A percentile compares a stretch with the other conserved stretches of the same genome.
Evolutionary conservation across 768 basidiomycete species (phyloP).

Genomic region (Amanita exitialis): DNA sequence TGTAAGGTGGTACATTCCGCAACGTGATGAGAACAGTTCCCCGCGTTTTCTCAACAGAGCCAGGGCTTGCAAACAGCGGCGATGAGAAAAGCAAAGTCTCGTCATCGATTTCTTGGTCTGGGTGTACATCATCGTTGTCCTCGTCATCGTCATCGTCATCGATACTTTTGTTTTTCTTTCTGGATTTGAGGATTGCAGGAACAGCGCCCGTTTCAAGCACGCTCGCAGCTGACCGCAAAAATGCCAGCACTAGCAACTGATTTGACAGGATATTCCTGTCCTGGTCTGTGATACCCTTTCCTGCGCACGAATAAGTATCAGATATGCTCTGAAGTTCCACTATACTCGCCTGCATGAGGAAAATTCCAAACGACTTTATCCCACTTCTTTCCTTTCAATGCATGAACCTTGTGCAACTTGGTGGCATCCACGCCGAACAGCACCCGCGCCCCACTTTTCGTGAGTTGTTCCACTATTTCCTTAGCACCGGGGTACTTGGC

Average conservation of each 20-base stretch:
- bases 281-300: conserved; percentile 87
- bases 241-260: conserved; percentile 73
- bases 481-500: conserved; percentile 73
- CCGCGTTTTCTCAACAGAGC: conserved; percentile 20
- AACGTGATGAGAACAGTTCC: conserved; percentile 84
- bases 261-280: conserved; percentile 89
- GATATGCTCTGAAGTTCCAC: background rate
- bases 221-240: conserved; percentile 63
- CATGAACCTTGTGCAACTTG: conserved; percentile 46
- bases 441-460: conserved; percentile 53
- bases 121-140: conserved; percentile 20
- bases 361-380: conserved; percentile 92
- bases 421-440: conserved; percentile 84
- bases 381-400: conserved; percentile 55
- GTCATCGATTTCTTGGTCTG: background rate
- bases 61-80: background rate
- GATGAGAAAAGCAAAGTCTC: background rate
- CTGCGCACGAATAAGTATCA: conserved; percentile 22
- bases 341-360: conserved; percentile 76
- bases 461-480: conserved; percentile 44
- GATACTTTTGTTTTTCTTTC: conserved; percentile 43
- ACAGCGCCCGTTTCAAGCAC: conserved; percentile 49
- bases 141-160: conserved; percentile 36
- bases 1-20: conserved; percentile 81
- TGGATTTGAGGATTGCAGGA: conserved; percentile 29